Base-by-base conservation (phyloP, 148 eudicot species). In the Chenopodium suecicum region DNA sequence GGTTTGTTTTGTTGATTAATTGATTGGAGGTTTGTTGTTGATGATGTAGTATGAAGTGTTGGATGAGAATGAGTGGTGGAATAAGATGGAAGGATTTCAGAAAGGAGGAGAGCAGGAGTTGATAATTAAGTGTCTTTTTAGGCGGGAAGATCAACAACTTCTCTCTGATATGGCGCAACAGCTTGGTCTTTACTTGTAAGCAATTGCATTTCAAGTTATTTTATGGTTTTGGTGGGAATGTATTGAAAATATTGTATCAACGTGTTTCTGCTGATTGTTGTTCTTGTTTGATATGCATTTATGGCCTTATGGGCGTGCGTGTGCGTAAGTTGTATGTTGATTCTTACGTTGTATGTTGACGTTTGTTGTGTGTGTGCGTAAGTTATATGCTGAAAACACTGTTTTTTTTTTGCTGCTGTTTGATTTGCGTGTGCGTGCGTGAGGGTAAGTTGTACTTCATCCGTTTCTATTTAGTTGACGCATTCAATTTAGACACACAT, bases 121-220 rank as follows among this genome's bases (percentile, higher is more conserved):
- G 87, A 54, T 96, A 70, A 91, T 96, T 70, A 91, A 88, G 86
- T 89, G 88, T 34, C 82, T 80, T 46, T 96, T 92, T 80, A 85
- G 93, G 84, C 91, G 94, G 32, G 92, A 78, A 23, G 99, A 96
- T 82, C 97, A 92, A 85, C 85, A 90, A 13, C 79, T 85, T 50
- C 83, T 96, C 58, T 79, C 77, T 75, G 91, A 92, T 78, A 92
- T 96, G 92, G 95, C 98, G 60, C 80, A 86, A 85, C 92, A 94
- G 65, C 82, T 92, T 50, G 98, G 92, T 27, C 91, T 96, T 81
- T 83, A 94, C 87, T 96, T 94, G 99, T 96, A 88, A 90, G 98
- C 90, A 4, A 56, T 52, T 63, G 7, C 27, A 19, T 10, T 76
- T 16, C 9, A 3, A 34, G 37, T 34, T 34, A 3, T 34, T 34